Base-by-base conservation (phyloP, 371 early-diverging fungal genomes). In the Entomophthora muscae region DNA sequence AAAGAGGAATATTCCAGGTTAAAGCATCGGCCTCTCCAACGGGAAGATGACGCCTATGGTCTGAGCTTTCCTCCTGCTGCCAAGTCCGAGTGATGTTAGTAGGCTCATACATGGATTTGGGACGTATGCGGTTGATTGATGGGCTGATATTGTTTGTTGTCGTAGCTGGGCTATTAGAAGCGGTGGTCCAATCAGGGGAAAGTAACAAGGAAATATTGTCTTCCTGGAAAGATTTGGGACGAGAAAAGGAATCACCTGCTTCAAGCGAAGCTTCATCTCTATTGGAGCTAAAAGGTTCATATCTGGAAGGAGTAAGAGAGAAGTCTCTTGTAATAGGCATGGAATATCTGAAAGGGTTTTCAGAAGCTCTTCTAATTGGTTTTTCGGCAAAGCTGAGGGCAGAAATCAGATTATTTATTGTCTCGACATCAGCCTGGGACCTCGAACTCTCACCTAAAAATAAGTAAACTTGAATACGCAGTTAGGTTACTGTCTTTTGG, bases 31-130 rank as follows among this genome's bases (percentile, higher is more conserved):
- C 61, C 7, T 27, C 61, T 17, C n/a, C 17, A 24, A 33, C 42
- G 10, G 42, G 17, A 26, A 22, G 32, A 51, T 42, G 42, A 24
- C 21, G 32, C 24, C 59, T 10, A 32, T 23, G 21, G 7, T 27
- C 30, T 7, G 61, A n/a, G 28, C 17, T 51, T 32, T 61, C 33
- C 42, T 61, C 61, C 17, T 21, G 12, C 10, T 33, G 17, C 61
- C 61, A 61, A 13, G 7, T n/a, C 22, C 13, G 12, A 22, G 3
- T 22, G 5, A 32, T 7, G 22, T 32, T 12, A 26, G 33, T 42
- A 22, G 61, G 61, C 27, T 61, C 61, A 26, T 22, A 61, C 61
- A 61, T 61, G n/a, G 33, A 32, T 24, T 61, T 61, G 13, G 61
- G 61, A 24, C 61, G 61, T 23, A 33, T 61, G n/a, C 61, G 21